Base-by-base conservation (phyloP, 768 basidiomycete species). In the Collybiopsis confluens region DNA sequence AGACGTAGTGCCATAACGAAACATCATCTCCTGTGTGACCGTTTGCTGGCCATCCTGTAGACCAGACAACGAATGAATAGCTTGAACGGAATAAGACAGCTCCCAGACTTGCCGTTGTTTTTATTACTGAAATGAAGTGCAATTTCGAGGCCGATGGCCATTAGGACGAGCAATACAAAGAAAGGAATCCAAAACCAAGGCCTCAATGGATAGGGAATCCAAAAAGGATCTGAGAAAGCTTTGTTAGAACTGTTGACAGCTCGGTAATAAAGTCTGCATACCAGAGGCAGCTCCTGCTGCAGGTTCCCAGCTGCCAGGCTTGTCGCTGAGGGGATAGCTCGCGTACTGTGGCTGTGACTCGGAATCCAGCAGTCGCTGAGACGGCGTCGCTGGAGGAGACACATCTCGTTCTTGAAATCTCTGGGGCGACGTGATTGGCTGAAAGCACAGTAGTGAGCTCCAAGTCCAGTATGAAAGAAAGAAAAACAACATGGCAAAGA, bases 1-100 rank as follows among this genome's bases (percentile, higher is more conserved):
- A 81, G 46, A 76, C 76, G 59, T 80, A 82, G 61, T 82, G 80
- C 63, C 79, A 59, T 20, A 76, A 64, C 16, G 68, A 68, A 16
- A 65, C 61, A 23, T 69, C 62, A 27, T 66, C 62, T 2, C 65
- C 67, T 24, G 66, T 57, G 27, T 70, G 61, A 13, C 68, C 67
- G 42, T 60, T 63, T 1, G 75, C 71, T 5, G 68, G 60, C 78
- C 79, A 81, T 45, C 79, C 78, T 79, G 30, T 20, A 36, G 9
- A 40, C 49, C 4, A 26, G n/a, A 35, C 30, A 23, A 48, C 21
- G 18, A 42, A 24, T 13, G 23, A 16, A 4, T 51, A 64, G 48
- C 59, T 28, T 10, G 41, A 16, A n/a, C 43, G 33, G n/a, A 38
- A 4, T 28, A 13, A 3, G 30, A 26, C 18, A 5, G 8, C 9